Evolutionary conservation across 768 basidiomycete genomes (phyloP), one percentile per base, ranked within the genome.

Genomic region (Lentinula boryana): DNA sequence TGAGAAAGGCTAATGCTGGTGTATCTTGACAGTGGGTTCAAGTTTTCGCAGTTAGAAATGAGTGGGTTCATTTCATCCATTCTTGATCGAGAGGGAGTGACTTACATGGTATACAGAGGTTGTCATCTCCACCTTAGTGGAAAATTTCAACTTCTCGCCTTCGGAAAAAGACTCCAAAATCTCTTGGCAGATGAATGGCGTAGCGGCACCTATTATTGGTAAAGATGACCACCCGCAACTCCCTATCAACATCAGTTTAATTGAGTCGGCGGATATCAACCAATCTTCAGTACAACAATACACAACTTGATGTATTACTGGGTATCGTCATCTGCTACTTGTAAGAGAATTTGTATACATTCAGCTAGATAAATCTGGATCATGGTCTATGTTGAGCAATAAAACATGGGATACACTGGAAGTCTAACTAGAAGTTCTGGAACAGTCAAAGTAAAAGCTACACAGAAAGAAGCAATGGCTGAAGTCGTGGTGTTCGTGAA

Each of bases 21-120:
- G 13, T 13, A 15, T 16, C 27, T 40, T 27, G 18, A 6, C 35
- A 58, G 56, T 35, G 56, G 41, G 12, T 58, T 58, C 56, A 58
- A 43, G 33, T 58, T 58, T 35, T 58, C 56, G 2, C 56, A 58
- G 32, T 35, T 58, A 32, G 56, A 58, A 23, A 58, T 58, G 56
- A 58, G 56, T 58, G 13, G 8, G 56, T 46, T 35, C 15, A 43
- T 15, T n/a, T 46, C 15, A 2, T 5, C 4, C 6, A 5, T 32
- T 44, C 21, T 21, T 16, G 21, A 32, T 5, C 31, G 7, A 46
- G 8, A 3, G 5, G 12, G 1, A 44, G 10, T 12, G 23, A 16
- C 13, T 21, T 2, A 18, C 15, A 21, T 44, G 33, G 2, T 31
- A 4, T 16, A 58, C 31, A 58, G 56, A 58, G 56, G 56, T 43